Evolutionary conservation across 768 basidiomycete species (phyloP).

Genomic region (Podaxis rugospora): DNA sequence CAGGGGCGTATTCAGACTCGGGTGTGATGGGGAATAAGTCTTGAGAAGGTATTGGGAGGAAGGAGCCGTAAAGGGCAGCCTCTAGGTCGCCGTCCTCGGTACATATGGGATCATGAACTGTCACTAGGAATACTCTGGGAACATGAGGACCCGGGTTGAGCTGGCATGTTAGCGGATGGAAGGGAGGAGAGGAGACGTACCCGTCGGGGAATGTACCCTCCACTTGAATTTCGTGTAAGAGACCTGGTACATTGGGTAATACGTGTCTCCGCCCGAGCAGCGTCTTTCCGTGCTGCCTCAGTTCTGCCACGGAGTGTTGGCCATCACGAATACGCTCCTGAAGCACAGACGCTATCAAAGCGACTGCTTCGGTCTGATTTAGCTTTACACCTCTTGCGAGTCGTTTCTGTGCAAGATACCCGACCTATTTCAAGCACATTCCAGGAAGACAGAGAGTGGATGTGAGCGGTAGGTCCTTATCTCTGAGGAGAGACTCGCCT

Average conservation of each 20-base stretch:
- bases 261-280: slow-evolving; percentile 89
- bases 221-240: slow-evolving; percentile 86
- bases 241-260: slow-evolving; percentile 68
- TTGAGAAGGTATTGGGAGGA: slow-evolving; percentile 74
- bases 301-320: slow-evolving; percentile 70
- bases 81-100: slow-evolving; percentile 73
- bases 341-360: slow-evolving; percentile 86
- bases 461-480: background rate
- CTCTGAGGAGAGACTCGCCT: slow-evolving; percentile 30
- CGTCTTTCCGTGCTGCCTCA: slow-evolving; percentile 93
- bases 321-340: slow-evolving; percentile 97
- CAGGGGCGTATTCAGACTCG: slow-evolving; percentile 42
- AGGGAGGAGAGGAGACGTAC: slow-evolving; percentile 33
- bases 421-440: slow-evolving; percentile 45
- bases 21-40: slow-evolving; percentile 59
- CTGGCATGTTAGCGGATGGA: background rate
- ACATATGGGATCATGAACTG: slow-evolving; percentile 93
- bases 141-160: background rate
- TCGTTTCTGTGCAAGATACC: slow-evolving; percentile 88
- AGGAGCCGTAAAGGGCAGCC: slow-evolving; percentile 92
- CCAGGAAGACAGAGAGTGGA: background rate
- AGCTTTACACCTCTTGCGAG: slow-evolving; percentile 89
- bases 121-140: slow-evolving; percentile 86
- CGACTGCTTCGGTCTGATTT: slow-evolving; percentile 84
- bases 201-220: slow-evolving; percentile 90